A percentile compares a stretch with the other conserved stretches of the same genome.
These are phyloP conservation scores for Ailanthus altissimus DNA, from an alignment of 345 rosid species.

Conservation along the genomic window DNA sequence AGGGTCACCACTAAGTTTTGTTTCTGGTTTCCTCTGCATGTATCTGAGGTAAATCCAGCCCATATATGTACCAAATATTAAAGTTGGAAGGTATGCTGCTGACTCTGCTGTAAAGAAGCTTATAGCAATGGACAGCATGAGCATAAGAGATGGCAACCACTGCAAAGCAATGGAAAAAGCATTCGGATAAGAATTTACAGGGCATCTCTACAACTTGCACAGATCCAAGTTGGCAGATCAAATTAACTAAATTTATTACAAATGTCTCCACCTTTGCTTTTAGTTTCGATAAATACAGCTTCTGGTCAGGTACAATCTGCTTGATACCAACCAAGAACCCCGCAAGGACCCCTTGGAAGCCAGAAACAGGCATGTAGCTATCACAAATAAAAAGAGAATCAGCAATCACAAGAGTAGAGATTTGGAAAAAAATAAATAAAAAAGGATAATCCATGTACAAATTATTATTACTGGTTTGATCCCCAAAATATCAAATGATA, in stretches of 20 bases:
- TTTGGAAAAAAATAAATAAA: background rate
- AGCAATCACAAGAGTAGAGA: constrained; percentile 12
- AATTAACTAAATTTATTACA: background rate
- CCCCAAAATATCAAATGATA: constrained; percentile 9
- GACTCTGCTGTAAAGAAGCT: constrained; percentile 81
- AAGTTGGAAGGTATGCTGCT: constrained; percentile 79
- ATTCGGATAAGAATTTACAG: constrained; percentile 22
- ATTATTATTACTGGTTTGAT: background rate
- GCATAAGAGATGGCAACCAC: constrained; percentile 90
- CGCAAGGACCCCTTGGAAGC: constrained; percentile 85
- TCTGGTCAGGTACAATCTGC: constrained; percentile 96
- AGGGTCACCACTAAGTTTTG: constrained; percentile 89
- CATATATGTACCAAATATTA: constrained; percentile 84
- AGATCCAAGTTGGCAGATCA: constrained; percentile 2
- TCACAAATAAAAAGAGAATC: constrained; percentile 31
- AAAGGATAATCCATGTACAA: background rate
- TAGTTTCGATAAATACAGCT: constrained; percentile 65
- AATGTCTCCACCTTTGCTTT: constrained; percentile 72
- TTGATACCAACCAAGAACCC: constrained; percentile 94
- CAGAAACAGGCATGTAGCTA: constrained; percentile 96
- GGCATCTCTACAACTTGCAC: constrained; percentile 19
- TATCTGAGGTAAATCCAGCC: constrained; percentile 97
- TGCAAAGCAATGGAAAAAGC: constrained; percentile 41
- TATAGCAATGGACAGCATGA: constrained; percentile 60
- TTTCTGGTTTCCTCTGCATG: constrained; percentile 80